Evolutionary conservation across 2,329 filamentous ascomycete genomes (phyloP), one percentile per base, ranked within the genome.

Genomic region (Microcyclosporella mali): DNA sequence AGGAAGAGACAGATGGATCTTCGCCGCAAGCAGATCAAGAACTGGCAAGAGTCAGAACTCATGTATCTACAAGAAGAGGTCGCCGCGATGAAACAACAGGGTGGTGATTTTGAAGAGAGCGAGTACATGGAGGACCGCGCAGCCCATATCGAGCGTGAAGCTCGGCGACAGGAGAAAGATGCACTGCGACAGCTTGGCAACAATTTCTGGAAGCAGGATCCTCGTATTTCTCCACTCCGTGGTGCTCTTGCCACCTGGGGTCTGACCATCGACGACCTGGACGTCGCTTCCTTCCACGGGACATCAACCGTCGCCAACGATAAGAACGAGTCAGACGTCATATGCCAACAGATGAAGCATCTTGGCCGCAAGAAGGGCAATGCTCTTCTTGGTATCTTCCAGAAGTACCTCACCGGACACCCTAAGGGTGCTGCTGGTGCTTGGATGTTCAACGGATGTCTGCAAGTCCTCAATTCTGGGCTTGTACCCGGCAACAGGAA

Each of bases 361-460:
- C 82, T 98, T 40, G 92, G 92, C 54, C 86, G 92, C 58, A 84
- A 83, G 70, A 95, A 95, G 81, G 92, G 94, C 61, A 98, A 98
- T 62, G 89, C 92, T 25, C 75, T 98, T 11, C 71, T 97, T 53
- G 92, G 89, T 73, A 89, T 98, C 66, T 98, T 97, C 85, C 92
- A 98, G 72, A 98, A 98, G 71, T 97, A 94, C 68, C 82, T 98
- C 49, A 98, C 94, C 41, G 92, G 92, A 68, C 92, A 98, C 66
- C 92, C 92, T 61, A 98, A 98, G 81, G 92, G 92, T 82, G 90
- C 92, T 60, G 92, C 92, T 47, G 92, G 92, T 74, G 92, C 90
- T 37, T 98, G 92, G 89, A 98, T 98, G 92, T 82, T 98, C 78
- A 98, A 98, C 74, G 92, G 92, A 54, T 92, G 87, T 66, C 73